These are phyloP conservation scores for Fistulifera solaris DNA, from an alignment of 108 stramenopile species.

Conservation along the genomic window DNA sequence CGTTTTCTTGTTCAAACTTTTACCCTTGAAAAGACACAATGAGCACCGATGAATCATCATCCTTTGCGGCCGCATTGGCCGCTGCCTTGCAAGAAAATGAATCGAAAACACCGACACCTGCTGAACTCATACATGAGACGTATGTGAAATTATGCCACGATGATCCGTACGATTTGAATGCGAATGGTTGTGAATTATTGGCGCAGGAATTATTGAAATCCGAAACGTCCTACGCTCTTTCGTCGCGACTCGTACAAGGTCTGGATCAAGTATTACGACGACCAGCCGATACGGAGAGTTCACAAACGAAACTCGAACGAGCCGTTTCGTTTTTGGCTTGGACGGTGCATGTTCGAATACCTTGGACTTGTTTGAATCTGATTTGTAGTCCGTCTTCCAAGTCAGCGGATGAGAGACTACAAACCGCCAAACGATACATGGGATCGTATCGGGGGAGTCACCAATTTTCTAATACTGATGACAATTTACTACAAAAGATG, in stretches of 20 bases:
- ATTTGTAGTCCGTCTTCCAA: neutral
- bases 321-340: too few species aligned
- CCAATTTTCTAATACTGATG: neutral
- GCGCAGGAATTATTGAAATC: conserved; percentile 7
- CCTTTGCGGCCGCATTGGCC: conserved; percentile 7
- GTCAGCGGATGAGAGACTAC: neutral
- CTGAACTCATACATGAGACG: conserved; percentile 10
- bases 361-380: neutral
- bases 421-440: neutral
- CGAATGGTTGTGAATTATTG: conserved; percentile 5
- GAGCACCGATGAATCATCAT: too few species aligned
- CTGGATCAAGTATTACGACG: conserved; percentile 9
- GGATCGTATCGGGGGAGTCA: conserved; percentile 1
- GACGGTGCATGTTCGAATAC: neutral
- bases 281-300: neutral
- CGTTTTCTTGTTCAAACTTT: too few species aligned
- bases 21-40: too few species aligned
- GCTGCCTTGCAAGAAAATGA: conserved; percentile 7
- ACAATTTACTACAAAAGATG: neutral
- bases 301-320: neutral
- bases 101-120: neutral
- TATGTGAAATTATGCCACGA: conserved; percentile 17
- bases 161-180: conserved; percentile 12
- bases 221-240: conserved; percentile 6
- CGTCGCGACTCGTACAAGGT: conserved; percentile 17